Evolutionary conservation across 176 grass and related monocot genomes (phyloP).

Genomic region (Ensete ventricosum): DNA sequence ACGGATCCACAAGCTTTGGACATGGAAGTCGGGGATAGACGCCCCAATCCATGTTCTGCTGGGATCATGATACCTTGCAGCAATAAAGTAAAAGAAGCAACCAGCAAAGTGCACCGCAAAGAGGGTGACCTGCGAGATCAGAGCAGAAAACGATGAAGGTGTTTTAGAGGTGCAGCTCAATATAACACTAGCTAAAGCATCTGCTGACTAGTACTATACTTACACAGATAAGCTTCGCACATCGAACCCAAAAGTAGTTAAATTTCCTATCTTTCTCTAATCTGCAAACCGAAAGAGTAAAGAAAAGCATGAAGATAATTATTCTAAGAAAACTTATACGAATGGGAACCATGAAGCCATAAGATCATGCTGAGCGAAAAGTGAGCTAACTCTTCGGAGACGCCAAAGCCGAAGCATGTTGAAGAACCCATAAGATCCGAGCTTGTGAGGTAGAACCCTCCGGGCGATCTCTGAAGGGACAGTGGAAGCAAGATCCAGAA

Average conservation of each 20-base stretch:
- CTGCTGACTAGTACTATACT: conserved; percentile 18
- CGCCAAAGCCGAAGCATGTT: conserved; percentile 89
- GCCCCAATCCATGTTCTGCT: conserved; percentile 59
- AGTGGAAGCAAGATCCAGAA: conserved; percentile 63
- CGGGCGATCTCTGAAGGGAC: conserved; percentile 56
- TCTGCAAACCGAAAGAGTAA: conserved; percentile 30
- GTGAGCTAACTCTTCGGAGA: conserved; percentile 79
- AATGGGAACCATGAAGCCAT: neutral
- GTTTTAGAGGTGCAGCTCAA: too few species aligned
- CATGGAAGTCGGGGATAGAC: conserved; percentile 62
- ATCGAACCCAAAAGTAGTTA: conserved; percentile 92
- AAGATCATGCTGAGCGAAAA: conserved; percentile 61
- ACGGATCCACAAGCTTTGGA: conserved; percentile 41
- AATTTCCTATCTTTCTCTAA: conserved; percentile 85
- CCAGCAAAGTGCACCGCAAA: conserved; percentile 84
- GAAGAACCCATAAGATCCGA: conserved; percentile 73
- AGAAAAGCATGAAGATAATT: neutral
- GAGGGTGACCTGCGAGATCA: conserved; percentile 63
- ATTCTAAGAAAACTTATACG: neutral
- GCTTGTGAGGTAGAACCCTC: conserved; percentile 42
- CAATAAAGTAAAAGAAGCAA: conserved; percentile 85
- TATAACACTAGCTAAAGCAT: neutral
- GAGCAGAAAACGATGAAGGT: conserved; percentile 8
- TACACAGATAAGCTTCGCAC: conserved; percentile 81
- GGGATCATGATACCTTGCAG: conserved; percentile 63